These are phyloP conservation scores for Globisporangium solare DNA, from an alignment of 352 stramenopile species.

Conservation along the genomic window DNA sequence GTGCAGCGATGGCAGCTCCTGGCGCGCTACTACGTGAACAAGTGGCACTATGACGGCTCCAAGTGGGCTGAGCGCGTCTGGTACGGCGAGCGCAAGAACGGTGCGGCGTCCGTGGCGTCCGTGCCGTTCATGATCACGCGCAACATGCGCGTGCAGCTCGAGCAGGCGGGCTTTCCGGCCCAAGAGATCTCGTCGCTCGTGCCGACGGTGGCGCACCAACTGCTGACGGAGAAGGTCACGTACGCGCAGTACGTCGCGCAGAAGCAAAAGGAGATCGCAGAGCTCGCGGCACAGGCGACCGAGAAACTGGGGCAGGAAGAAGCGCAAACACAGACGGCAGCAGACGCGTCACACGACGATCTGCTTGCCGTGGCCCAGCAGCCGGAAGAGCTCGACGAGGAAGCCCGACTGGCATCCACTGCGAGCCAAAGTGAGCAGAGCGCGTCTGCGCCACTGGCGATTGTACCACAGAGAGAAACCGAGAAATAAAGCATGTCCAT, in stretches of 20 bases:
- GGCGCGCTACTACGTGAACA: conserved; percentile 75
- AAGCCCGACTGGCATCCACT: conserved; percentile 3
- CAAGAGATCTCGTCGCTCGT: conserved; percentile 59
- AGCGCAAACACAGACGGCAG: conserved; percentile 11
- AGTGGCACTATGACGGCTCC: conserved; percentile 78
- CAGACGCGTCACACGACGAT: conserved; percentile 1
- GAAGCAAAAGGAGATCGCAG: conserved; percentile 24
- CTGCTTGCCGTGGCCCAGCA: conserved; percentile 7
- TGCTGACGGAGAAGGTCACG: conserved; percentile 51
- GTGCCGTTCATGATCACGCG: conserved; percentile 86
- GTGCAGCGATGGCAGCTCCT: conserved; percentile 63
- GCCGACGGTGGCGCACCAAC: conserved; percentile 48
- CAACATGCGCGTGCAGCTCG: conserved; percentile 60
- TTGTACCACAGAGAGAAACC: conserved; percentile 7
- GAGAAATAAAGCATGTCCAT: conserved; percentile 5
- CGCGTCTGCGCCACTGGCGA: conserved; percentile 1
- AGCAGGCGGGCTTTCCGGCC: conserved; percentile 44
- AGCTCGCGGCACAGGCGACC: conserved; percentile 5
- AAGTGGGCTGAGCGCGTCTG: conserved; percentile 72
- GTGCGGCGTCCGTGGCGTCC: conserved; percentile 42
- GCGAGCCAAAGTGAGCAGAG: not conserved
- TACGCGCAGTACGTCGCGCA: conserved; percentile 49
- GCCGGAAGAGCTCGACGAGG: conserved; percentile 15
- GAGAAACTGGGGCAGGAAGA: conserved; percentile 15
- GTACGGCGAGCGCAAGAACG: conserved; percentile 51